phyloP scores from a whole-genome alignment of 2,329 filamentous ascomycete species.

The Phialophora macrospora region DNA sequence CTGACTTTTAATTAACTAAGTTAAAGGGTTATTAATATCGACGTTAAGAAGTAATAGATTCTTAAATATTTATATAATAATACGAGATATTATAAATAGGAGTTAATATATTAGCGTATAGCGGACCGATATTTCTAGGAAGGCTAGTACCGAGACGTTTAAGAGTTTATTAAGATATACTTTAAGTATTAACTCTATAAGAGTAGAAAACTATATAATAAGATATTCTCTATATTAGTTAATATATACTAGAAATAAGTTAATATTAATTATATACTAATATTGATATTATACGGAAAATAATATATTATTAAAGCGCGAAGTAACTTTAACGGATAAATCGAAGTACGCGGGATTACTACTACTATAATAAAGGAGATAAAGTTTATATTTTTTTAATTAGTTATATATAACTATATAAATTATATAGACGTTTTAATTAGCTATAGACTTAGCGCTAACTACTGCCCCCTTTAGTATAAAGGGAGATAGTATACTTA shows the following conservation, averaged over 20 bases:
- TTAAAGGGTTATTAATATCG: too few relatives aligned
- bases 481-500: too few relatives aligned
- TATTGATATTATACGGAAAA: not conserved
- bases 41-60: not conserved
- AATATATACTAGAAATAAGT: not conserved
- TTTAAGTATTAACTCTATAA: too few relatives aligned
- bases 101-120: not conserved
- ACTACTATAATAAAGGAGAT: too few relatives aligned
- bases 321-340: conserved; percentile 1
- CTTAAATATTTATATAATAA: not conserved
- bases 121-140: not conserved
- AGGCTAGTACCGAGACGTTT: not conserved
- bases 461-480: too few relatives aligned
- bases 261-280: not conserved
- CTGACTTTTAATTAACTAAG: too few relatives aligned
- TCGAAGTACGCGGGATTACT: not conserved
- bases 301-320: not conserved
- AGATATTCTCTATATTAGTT: not conserved
- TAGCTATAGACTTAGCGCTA: too few relatives aligned
- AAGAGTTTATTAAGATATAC: conserved; percentile 6
- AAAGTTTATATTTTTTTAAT: too few relatives aligned
- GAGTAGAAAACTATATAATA: not conserved
- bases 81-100: not conserved
- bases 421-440: too few relatives aligned
- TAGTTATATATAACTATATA: too few relatives aligned